phyloP scores from a whole-genome alignment of 2,329 filamentous ascomycete species.

The Corynespora cassiicola region DNA sequence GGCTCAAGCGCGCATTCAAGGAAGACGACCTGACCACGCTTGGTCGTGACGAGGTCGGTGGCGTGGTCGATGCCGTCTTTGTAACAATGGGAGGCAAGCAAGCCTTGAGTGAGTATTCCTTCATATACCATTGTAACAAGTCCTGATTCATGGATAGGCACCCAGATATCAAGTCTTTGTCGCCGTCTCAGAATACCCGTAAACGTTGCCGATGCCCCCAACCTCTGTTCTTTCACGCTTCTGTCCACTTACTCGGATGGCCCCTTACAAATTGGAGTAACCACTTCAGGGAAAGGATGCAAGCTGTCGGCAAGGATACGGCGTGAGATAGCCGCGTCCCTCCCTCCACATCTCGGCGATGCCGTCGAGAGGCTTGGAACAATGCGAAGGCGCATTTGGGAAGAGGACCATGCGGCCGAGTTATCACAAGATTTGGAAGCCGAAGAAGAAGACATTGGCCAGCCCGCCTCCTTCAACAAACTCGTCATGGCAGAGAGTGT shows the following conservation, averaged over 20 bases:
- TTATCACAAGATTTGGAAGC: slow-evolving; percentile 52
- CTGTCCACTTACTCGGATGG: slow-evolving; percentile 90
- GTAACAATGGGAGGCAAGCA: slow-evolving; percentile 68
- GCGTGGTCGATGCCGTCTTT: slow-evolving; percentile 90
- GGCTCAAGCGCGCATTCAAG: slow-evolving; percentile 70
- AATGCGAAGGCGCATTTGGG: slow-evolving; percentile 48
- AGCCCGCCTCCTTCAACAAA: slow-evolving; percentile 83
- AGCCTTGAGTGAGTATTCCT: slow-evolving; percentile 50
- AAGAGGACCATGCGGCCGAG: slow-evolving; percentile 58
- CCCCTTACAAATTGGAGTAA: slow-evolving; percentile 92
- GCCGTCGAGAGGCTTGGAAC: slow-evolving; percentile 80
- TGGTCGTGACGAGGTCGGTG: slow-evolving; percentile 79
- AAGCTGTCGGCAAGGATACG: slow-evolving; percentile 90
- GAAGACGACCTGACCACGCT: slow-evolving; percentile 75
- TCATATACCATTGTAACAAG: background rate
- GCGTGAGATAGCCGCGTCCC: slow-evolving; percentile 80
- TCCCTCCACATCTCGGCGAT: slow-evolving; percentile 76
- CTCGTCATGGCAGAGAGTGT: slow-evolving; percentile 77
- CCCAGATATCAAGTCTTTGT: slow-evolving; percentile 77
- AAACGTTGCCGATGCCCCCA: slow-evolving; percentile 88
- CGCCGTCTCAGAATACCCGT: slow-evolving; percentile 82
- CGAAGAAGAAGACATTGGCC: slow-evolving; percentile 71
- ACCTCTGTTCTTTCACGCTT: slow-evolving; percentile 87
- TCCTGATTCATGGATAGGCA: slow-evolving; percentile 51
- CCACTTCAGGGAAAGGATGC: slow-evolving; percentile 92